Percentiles rank a stretch among this genome's conserved stretches.
These are phyloP conservation scores for Nakataea oryzae DNA, from an alignment of 2,329 filamentous ascomycete species.

Conservation along the genomic window DNA sequence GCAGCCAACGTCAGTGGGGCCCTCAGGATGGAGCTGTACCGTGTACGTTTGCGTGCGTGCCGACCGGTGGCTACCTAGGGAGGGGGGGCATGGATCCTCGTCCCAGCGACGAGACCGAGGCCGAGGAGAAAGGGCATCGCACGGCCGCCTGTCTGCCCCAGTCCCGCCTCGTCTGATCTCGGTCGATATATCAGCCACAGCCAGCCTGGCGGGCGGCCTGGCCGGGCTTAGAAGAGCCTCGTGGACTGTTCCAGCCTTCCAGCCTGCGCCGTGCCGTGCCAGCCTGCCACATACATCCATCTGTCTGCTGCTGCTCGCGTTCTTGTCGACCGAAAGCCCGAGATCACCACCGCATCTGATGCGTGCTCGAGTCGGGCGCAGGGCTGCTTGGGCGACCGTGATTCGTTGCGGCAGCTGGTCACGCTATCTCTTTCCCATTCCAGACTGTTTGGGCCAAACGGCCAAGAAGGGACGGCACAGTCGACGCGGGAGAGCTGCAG, in stretches of 20 bases:
- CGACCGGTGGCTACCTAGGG: background rate
- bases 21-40: background rate
- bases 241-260: background rate
- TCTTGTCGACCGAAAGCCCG: background rate
- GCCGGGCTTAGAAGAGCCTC: background rate
- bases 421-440: slow-evolving; percentile 1
- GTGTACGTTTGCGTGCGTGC: background rate
- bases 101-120: background rate
- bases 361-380: no score
- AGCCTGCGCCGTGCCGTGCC: no score
- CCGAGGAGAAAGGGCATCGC: no score
- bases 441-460: background rate
- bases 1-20: background rate
- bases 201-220: no score
- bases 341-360: no score
- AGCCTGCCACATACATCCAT: background rate
- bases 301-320: background rate
- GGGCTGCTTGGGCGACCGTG: background rate
- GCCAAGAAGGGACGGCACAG: background rate
- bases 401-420: background rate
- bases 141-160: no score
- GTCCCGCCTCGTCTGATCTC: background rate
- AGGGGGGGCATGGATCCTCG: background rate
- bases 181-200: no score
- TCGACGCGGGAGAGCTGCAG: background rate